phyloP scores from a whole-genome alignment of 2,329 filamentous ascomycete species.

The Mollisiaceae sp. region DNA sequence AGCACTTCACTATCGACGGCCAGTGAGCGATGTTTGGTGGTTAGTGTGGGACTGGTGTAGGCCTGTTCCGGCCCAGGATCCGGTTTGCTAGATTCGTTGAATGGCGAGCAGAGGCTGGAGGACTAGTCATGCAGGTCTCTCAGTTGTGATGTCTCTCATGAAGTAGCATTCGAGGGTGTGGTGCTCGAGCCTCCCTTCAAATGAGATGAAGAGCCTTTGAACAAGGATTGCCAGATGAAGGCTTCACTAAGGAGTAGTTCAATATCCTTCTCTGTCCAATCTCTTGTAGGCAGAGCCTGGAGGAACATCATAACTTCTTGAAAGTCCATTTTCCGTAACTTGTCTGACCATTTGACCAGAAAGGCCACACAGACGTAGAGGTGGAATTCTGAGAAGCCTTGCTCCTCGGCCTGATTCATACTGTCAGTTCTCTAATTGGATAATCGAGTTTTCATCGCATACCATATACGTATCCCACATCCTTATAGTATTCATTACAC shows the following conservation, averaged over 20 bases:
- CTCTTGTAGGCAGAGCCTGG: conserved; percentile 87
- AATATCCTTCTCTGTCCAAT: conserved; percentile 98
- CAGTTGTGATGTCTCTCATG: conserved; percentile 5
- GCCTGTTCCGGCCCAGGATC: too few relatives aligned
- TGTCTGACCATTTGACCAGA: conserved; percentile 96
- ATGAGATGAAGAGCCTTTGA: conserved; percentile 92
- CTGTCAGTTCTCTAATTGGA: conserved; percentile 21
- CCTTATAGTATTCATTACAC: conserved; percentile 92
- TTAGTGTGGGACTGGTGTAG: too few relatives aligned
- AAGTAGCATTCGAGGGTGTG: conserved; percentile 39
- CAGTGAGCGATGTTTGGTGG: too few relatives aligned
- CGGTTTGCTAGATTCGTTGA: too few relatives aligned
- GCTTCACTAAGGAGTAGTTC: conserved; percentile 94
- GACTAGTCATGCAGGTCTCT: neutral
- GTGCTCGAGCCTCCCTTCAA: conserved; percentile 59
- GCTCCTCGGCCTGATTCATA: conserved; percentile 80
- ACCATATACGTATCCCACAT: conserved; percentile 99
- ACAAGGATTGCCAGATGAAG: conserved; percentile 98
- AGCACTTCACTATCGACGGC: too few relatives aligned
- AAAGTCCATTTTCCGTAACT: conserved; percentile 96
- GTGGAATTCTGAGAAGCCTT: conserved; percentile 98
- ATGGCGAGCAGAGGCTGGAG: neutral
- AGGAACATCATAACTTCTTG: conserved; percentile 99
- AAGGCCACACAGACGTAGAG: conserved; percentile 98
- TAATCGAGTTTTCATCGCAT: conserved; percentile 44